Conservation (phyloP, 805 yeast genomes). For the Monosporozyma aquatica region DNA sequence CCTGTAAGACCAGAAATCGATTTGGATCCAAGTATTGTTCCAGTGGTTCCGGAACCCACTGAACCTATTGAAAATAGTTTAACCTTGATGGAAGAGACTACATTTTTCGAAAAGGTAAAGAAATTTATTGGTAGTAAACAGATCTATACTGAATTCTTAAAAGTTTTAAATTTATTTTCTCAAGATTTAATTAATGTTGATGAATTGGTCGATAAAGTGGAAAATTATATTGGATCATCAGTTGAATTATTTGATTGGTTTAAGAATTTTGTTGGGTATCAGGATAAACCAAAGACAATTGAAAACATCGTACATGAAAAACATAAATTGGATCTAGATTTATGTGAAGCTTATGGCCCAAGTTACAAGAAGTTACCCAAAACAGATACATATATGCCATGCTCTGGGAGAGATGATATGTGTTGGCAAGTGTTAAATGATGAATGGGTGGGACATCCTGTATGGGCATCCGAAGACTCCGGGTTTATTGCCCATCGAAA, state of each 20-base stretch:
- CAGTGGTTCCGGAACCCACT: conserved; percentile 80
- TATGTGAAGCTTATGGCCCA: conserved; percentile 93
- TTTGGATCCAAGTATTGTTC: conserved; percentile 60
- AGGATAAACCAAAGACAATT: conserved; percentile 74
- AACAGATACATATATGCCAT: conserved; percentile 91
- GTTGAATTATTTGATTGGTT: conserved; percentile 84
- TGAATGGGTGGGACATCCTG: conserved; percentile 99
- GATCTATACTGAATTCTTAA: conserved; percentile 85
- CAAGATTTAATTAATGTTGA: conserved; percentile 83
- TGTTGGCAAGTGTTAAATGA: conserved; percentile 98
- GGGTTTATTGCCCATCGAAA: conserved; percentile 98
- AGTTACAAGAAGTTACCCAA: conserved; percentile 89
- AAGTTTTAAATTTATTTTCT: conserved; percentile 75
- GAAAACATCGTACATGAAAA: conserved; percentile 83
- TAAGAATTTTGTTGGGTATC: conserved; percentile 81
- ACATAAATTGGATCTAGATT: conserved; percentile 79
- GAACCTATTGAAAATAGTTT: conserved; percentile 47
- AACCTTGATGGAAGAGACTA: conserved; percentile 71
- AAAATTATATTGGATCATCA: conserved; percentile 74
- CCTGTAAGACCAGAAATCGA: conserved; percentile 35
- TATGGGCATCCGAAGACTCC: conserved; percentile 99
- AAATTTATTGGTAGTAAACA: conserved; percentile 81
- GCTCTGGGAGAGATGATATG: conserved; percentile 97
- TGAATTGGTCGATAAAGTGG: conserved; percentile 74
- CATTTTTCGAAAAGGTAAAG: conserved; percentile 87